Conservation (phyloP, 164 flowering plant species). For the Aristolochia contorta region DNA sequence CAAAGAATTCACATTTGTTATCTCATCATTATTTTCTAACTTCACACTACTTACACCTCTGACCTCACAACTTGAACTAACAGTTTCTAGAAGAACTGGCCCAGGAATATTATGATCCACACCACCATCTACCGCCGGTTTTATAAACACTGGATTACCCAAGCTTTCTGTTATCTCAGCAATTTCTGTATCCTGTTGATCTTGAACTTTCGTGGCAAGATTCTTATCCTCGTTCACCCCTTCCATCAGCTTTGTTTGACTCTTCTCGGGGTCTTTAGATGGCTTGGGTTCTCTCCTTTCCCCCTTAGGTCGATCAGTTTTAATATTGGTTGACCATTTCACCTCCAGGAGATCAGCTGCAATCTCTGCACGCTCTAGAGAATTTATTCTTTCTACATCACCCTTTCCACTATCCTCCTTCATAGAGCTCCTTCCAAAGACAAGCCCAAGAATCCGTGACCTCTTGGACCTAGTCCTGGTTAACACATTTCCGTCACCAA, state of each 20-base stretch:
- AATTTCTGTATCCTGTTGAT: too few relatives aligned
- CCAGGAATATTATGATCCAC: too few relatives aligned
- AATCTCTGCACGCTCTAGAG: slow-evolving; percentile 77
- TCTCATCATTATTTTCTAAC: too few relatives aligned
- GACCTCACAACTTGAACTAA: too few relatives aligned
- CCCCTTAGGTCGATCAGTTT: slow-evolving; percentile 18
- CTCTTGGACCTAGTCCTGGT: slow-evolving; percentile 34
- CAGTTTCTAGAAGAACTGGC: too few relatives aligned
- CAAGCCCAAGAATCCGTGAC: slow-evolving; percentile 47
- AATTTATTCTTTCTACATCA: slow-evolving; percentile 26
- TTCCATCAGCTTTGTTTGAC: not conserved
- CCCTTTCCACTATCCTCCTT: slow-evolving; percentile 24
- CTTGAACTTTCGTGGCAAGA: too few relatives aligned
- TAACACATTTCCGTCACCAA: slow-evolving; percentile 27
- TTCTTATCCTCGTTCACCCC: not conserved
- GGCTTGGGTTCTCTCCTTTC: slow-evolving; percentile 10
- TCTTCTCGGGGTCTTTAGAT: slow-evolving; percentile 12
- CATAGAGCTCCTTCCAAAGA: slow-evolving; percentile 51
- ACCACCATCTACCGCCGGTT: too few relatives aligned
- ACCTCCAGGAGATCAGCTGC: slow-evolving; percentile 84
- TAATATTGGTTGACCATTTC: slow-evolving; percentile 79
- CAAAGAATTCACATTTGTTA: too few relatives aligned
- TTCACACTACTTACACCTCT: too few relatives aligned
- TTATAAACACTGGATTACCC: too few relatives aligned
- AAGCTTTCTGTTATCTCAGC: too few relatives aligned